A percentile compares a stretch with the other conserved stretches of the same genome.
These are phyloP conservation scores for Globisporangium spinosum DNA, from an alignment of 352 stramenopile genomes.

Conservation along the genomic window DNA sequence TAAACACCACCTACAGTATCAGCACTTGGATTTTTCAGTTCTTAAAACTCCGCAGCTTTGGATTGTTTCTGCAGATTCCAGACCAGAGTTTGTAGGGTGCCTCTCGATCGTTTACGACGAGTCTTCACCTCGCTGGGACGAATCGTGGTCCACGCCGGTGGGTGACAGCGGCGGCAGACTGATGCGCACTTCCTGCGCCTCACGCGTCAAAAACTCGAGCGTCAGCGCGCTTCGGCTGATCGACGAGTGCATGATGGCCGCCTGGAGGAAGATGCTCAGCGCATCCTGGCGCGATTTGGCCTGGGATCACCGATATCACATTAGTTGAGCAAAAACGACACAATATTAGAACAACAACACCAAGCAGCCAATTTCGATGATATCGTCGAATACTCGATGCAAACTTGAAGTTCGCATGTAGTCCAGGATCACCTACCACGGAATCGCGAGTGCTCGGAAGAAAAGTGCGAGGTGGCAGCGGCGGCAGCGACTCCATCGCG, in stretches of 20 bases:
- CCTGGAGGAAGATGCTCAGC: conserved; percentile 75
- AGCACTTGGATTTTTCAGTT: not conserved
- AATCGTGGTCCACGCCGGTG: conserved; percentile 21
- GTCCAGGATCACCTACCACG: conserved; percentile 31
- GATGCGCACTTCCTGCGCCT: conserved; percentile 72
- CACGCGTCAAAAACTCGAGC: conserved; percentile 75
- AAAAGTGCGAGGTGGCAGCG: conserved; percentile 66
- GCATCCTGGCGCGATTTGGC: conserved; percentile 73
- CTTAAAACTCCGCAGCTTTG: not conserved
- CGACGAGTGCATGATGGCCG: conserved; percentile 78
- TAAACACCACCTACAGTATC: not conserved
- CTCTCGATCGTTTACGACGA: conserved; percentile 27
- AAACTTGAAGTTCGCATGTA: conserved; percentile 1
- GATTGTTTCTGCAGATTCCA: conserved; percentile 1
- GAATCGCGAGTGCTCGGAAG: conserved; percentile 62
- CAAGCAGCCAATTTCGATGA: not conserved
- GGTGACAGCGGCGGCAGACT: conserved; percentile 78
- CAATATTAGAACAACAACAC: not conserved
- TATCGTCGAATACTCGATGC: not conserved
- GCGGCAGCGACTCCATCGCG: conserved; percentile 50
- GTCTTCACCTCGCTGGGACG: conserved; percentile 36
- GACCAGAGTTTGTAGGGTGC: not conserved
- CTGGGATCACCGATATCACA: conserved; percentile 4
- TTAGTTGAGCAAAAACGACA: not conserved
- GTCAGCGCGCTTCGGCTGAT: conserved; percentile 66